Base-by-base conservation (phyloP, 345 rosid genomes). In the Durio zibethinus region DNA sequence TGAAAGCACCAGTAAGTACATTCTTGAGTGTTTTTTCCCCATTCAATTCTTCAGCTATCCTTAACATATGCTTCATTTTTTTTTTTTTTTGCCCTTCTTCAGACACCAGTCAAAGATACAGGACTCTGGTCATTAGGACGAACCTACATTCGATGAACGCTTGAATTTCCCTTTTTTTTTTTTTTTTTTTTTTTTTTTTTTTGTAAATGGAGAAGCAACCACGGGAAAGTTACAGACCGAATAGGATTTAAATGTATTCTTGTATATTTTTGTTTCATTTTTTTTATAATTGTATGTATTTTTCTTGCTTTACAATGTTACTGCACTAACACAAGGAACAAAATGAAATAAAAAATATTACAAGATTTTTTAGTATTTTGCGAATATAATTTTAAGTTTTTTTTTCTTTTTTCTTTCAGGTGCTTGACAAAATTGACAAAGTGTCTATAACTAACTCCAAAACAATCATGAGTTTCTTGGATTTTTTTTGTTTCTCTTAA, bases 51-150 rank as follows among this genome's bases (percentile, higher is more conserved):
- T 23, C 18, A 59, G 14, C 67, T n/a, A 31, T 33, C 7, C 50
- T 33, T 76, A 29, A n/a, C 38, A 33, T 18, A 33, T 33, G 4
- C 36, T 33, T 33, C 36, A 33, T 43, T 50, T 73, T 67, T 38
- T 42, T 48, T 4, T 43, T 50, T 73, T 67, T 38, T 42, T 48
- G 1, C 40, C 20, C 18, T 56, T 85, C 69, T 63, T 12, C 91
- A 95, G 99, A 86, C 95, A 77, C 94, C 93, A 0, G 97, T 93
- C 74, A 93, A 88, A 83, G 98, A 96, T 75, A 86, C 97, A 6
- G 94, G 97, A n/a, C 92, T 93, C 23, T 93, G 98, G 99, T 96
- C 99, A 31, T 52, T 92, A 38, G 99, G 98, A 64, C 78, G 94
- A 76, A 89, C 98, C 40, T 94, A 95, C 18, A 93, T 95, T 53